Evolutionary conservation across 148 eudicot species (phyloP).

Genomic region (Rhododendron ovatum): DNA sequence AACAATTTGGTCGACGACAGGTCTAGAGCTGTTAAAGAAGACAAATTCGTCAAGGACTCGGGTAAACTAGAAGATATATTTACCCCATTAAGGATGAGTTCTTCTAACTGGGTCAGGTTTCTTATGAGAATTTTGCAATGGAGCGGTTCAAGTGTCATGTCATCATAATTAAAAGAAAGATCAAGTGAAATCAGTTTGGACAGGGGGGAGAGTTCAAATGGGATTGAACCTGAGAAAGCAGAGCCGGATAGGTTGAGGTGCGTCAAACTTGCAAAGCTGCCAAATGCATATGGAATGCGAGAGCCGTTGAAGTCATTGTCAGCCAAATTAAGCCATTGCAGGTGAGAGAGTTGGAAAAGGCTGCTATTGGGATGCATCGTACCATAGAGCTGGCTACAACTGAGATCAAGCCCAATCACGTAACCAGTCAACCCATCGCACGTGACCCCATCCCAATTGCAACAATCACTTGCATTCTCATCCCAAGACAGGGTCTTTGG

Average conservation of each 20-base stretch:
- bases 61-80: not conserved
- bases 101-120: constrained; percentile 2
- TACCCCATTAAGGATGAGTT: not conserved
- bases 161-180: not conserved
- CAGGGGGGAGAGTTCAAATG: not conserved
- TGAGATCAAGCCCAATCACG: no score
- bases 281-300: not conserved
- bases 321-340: not conserved
- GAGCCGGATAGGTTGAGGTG: not conserved
- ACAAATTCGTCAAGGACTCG: not conserved
- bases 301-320: not conserved
- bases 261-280: not conserved
- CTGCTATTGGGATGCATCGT: no score
- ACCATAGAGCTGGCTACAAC: no score
- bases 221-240: not conserved
- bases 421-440: no score
- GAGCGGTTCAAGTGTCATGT: not conserved
- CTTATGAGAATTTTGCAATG: not conserved
- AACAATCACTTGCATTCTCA: no score
- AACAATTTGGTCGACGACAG: not conserved
- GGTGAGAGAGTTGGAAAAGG: no score
- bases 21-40: not conserved
- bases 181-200: constrained; percentile 1
- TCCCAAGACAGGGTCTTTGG: no score
- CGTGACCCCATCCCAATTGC: no score